Conservation (phyloP, 495 filamentous ascomycete species). For the Polyplosphaeria fusca region DNA sequence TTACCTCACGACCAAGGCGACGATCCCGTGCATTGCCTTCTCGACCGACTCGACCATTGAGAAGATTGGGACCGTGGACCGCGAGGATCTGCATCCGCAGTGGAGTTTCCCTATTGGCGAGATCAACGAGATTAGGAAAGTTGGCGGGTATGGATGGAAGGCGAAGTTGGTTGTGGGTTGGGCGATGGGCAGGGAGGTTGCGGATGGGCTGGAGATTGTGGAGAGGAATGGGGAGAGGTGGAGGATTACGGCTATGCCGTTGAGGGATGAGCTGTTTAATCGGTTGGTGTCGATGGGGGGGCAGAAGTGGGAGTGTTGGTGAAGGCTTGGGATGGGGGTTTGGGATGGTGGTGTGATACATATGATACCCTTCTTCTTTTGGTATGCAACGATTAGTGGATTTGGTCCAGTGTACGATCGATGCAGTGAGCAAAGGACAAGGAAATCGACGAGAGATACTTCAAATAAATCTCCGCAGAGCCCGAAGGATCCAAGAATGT, state of each 20-base stretch:
- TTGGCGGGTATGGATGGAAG: conserved; percentile 87
- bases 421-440: too few relatives aligned
- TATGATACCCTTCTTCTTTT: not conserved
- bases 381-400: too few relatives aligned
- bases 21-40: conserved; percentile 60
- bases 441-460: too few relatives aligned
- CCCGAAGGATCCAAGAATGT: too few relatives aligned
- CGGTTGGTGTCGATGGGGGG: conserved; percentile 74
- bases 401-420: too few relatives aligned
- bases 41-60: conserved; percentile 45
- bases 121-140: conserved; percentile 70
- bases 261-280: conserved; percentile 83
- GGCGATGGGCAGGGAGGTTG: conserved; percentile 71
- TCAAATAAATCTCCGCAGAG: too few relatives aligned
- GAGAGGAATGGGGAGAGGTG: conserved; percentile 54
- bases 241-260: conserved; percentile 67
- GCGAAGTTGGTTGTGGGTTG: conserved; percentile 80
- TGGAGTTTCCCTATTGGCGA: conserved; percentile 61
- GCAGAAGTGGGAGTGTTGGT: conserved; percentile 88
- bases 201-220: conserved; percentile 71
- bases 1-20: conserved; percentile 61
- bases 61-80: conserved; percentile 50
- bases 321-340: not conserved
- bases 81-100: conserved; percentile 52
- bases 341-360: not conserved